Evolutionary conservation across 2,329 filamentous ascomycete species (phyloP).

Genomic region (Chrysosporium queenslandicum): DNA sequence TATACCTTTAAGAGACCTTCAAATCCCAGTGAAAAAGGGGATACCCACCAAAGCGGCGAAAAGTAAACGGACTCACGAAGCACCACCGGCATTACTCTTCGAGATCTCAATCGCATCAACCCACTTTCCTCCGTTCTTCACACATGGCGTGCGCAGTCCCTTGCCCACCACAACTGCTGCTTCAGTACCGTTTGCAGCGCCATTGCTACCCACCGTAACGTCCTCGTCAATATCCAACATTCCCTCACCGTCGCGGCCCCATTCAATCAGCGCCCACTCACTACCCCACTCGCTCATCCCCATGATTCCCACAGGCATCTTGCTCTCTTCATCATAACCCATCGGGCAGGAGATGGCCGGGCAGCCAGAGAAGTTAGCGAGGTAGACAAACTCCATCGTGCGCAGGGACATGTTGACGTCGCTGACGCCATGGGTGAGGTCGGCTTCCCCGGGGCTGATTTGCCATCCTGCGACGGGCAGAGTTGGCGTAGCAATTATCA

Average conservation of each 20-base stretch:
- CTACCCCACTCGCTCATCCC: constrained; percentile 47
- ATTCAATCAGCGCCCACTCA: constrained; percentile 44
- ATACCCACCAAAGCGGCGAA: too few species aligned
- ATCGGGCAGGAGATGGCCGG: constrained; percentile 66
- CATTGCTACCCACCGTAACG: constrained; percentile 3
- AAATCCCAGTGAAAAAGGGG: too few species aligned
- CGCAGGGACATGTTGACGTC: constrained; percentile 64
- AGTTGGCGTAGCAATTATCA: constrained; percentile 71
- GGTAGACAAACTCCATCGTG: constrained; percentile 76
- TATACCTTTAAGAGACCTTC: too few species aligned
- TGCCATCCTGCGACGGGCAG: constrained; percentile 67
- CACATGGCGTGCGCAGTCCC: constrained; percentile 25
- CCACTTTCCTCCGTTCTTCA: constrained; percentile 25
- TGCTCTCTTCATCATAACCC: constrained; percentile 51
- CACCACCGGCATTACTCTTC: constrained; percentile 3
- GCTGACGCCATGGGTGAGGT: constrained; percentile 54
- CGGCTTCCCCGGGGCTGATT: constrained; percentile 49
- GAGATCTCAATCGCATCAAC: constrained; percentile 30
- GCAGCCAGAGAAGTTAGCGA: constrained; percentile 72
- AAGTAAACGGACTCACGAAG: neutral
- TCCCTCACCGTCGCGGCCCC: constrained; percentile 44
- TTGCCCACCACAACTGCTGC: constrained; percentile 12
- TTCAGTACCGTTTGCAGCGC: constrained; percentile 1
- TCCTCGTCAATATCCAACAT: constrained; percentile 31
- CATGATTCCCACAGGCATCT: constrained; percentile 45